phyloP scores from a whole-genome alignment of 179 eudicot genomes.

The Silene vulgaris region DNA sequence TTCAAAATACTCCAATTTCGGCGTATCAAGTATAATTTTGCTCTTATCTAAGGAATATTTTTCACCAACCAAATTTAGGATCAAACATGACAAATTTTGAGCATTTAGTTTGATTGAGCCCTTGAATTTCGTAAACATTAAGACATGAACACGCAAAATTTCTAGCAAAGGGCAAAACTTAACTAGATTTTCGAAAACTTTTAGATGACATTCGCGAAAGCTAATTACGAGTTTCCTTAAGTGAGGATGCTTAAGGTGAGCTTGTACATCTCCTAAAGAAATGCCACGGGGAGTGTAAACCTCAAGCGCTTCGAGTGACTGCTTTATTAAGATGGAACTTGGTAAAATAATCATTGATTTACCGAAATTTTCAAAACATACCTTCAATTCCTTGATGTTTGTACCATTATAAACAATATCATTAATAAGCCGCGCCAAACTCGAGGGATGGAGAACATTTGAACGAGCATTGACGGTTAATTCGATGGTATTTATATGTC shows the following conservation, averaged over 20 bases:
- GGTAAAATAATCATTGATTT: neutral
- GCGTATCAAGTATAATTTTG: neutral
- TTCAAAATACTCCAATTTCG: neutral
- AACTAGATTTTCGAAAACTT: neutral
- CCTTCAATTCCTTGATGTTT: neutral
- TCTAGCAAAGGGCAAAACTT: neutral
- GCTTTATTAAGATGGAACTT: neutral
- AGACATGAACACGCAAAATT: neutral
- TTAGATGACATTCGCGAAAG: neutral
- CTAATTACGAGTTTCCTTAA: neutral
- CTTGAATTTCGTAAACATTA: neutral
- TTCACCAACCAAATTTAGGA: neutral
- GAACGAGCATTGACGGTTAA: neutral
- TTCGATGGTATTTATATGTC: neutral
- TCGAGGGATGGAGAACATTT: neutral
- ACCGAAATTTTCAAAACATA: neutral
- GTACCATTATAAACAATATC: neutral
- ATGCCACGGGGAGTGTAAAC: neutral
- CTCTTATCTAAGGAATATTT: too few species aligned
- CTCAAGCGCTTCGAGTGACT: neutral
- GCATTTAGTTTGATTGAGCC: neutral
- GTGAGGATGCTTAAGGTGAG: neutral
- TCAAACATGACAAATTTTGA: slow-evolving; percentile 1
- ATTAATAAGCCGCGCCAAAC: neutral
- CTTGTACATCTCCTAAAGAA: neutral